Evolutionary conservation across 345 rosid genomes (phyloP).

Genomic region (Syzygium aqueum): DNA sequence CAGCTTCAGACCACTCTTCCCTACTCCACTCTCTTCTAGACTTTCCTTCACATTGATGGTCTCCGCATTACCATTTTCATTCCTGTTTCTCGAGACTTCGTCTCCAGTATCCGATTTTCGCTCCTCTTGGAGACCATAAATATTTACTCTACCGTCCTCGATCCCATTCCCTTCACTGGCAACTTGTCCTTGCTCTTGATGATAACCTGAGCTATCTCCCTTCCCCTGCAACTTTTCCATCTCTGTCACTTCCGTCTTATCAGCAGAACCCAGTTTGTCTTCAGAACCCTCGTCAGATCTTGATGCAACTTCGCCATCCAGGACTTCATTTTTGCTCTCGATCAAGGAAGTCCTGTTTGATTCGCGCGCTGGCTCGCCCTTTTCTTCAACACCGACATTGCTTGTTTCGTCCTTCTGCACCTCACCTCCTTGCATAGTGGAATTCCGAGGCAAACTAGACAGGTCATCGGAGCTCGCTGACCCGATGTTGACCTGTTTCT

Average conservation of each 20-base stretch:
- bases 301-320: neutral
- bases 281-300: conserved; percentile 6
- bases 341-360: neutral
- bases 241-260: neutral
- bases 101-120: neutral
- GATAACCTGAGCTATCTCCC: conserved; percentile 2
- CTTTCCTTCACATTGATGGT: neutral
- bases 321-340: neutral
- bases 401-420: neutral
- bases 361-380: neutral
- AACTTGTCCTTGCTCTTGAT: neutral
- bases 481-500: conserved; percentile 8
- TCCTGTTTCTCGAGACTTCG: neutral
- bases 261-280: neutral
- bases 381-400: neutral
- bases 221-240: neutral
- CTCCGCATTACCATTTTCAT: neutral
- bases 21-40: neutral
- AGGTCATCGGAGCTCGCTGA: conserved; percentile 22
- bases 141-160: neutral
- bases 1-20: conserved; percentile 1
- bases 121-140: neutral
- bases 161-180: neutral
- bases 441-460: conserved; percentile 4
- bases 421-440: neutral